A percentile compares a stretch with the other conserved stretches of the same genome.
phyloP scores from a whole-genome alignment of 1,284 basidiomycete genomes.

The Cryptococcus floricola region DNA sequence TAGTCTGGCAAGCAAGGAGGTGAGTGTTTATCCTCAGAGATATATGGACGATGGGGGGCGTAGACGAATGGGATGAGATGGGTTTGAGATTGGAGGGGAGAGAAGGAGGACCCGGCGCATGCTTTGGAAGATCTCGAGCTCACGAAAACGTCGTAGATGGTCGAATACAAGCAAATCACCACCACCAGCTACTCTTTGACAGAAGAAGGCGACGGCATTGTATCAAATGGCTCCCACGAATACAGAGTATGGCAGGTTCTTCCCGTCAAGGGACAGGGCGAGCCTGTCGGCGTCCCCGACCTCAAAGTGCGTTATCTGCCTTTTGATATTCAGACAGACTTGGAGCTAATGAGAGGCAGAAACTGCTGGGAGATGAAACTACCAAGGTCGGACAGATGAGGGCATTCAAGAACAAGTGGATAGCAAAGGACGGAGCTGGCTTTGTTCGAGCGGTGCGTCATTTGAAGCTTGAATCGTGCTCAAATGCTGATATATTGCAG shows the following conservation, averaged over 20 bases:
- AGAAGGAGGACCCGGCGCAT: not conserved
- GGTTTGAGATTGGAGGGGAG: no score
- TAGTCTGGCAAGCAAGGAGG: constrained; percentile 79
- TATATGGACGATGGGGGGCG: not conserved
- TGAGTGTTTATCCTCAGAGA: constrained; percentile 45
- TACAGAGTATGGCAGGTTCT: constrained; percentile 84
- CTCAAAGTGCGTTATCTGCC: constrained; percentile 53
- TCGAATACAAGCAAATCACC: constrained; percentile 75
- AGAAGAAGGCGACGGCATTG: constrained; percentile 74
- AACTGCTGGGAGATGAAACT: constrained; percentile 71
- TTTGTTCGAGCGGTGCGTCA: constrained; percentile 74
- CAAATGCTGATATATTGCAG: constrained; percentile 44
- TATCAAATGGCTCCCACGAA: constrained; percentile 83
- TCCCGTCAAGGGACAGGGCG: constrained; percentile 64
- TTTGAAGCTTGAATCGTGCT: not conserved
- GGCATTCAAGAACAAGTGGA: constrained; percentile 98
- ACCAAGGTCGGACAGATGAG: constrained; percentile 86
- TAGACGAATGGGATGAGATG: no score
- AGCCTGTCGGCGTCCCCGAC: constrained; percentile 62
- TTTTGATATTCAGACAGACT: no score
- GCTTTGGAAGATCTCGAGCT: not conserved
- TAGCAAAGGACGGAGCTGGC: constrained; percentile 82
- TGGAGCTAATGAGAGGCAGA: constrained; percentile 48
- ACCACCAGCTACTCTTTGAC: constrained; percentile 68
- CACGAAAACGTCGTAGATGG: constrained; percentile 57